These are phyloP conservation scores for Colletotrichum somersetense DNA, from an alignment of 2,329 filamentous ascomycete genomes.

Conservation along the genomic window DNA sequence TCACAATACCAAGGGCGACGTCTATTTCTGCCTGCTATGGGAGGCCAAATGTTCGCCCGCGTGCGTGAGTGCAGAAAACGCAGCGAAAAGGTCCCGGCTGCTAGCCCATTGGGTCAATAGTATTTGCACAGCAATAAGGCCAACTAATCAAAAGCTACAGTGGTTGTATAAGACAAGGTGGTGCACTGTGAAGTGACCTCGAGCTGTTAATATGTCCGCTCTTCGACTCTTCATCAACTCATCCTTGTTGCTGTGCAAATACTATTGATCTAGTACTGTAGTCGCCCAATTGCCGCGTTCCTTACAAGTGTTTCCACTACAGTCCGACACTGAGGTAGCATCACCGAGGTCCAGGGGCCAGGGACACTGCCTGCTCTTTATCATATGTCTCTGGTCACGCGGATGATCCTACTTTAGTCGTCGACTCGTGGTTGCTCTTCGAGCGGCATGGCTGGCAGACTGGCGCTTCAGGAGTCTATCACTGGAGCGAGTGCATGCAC, in stretches of 20 bases:
- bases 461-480: not conserved
- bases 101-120: too few relatives aligned
- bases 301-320: not conserved
- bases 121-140: too few relatives aligned
- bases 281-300: too few relatives aligned
- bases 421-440: not conserved
- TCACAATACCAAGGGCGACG: not conserved
- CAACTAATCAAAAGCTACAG: too few relatives aligned
- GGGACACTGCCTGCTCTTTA: not conserved
- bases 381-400: not conserved
- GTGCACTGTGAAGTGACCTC: too few relatives aligned
- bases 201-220: too few relatives aligned
- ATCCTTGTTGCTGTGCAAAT: too few relatives aligned
- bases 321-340: not conserved
- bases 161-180: too few relatives aligned
- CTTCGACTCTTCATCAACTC: too few relatives aligned
- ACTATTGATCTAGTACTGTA: too few relatives aligned
- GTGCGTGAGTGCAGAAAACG: not conserved
- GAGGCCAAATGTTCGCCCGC: too few relatives aligned
- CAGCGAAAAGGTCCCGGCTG: too few relatives aligned
- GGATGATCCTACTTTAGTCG: not conserved
- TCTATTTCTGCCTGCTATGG: not conserved
- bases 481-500: not conserved
- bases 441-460: not conserved
- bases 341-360: not conserved